phyloP scores from a whole-genome alignment of 805 yeast genomes.

The Soucietia sequanensis region DNA sequence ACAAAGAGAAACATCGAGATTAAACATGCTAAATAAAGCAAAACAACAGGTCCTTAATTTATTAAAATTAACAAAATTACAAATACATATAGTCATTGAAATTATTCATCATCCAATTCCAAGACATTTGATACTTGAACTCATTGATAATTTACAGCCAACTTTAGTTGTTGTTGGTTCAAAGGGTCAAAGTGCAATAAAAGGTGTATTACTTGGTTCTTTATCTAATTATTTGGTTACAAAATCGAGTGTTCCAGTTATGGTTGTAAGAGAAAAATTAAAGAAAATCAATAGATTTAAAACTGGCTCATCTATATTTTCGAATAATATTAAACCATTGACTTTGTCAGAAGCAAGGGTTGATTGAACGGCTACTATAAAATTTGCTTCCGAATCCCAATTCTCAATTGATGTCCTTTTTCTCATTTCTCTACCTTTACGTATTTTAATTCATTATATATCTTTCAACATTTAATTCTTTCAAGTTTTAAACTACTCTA shows the following conservation, averaged over 20 bases:
- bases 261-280: constrained; percentile 74
- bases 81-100: constrained; percentile 71
- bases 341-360: constrained; percentile 48
- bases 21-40: constrained; percentile 41
- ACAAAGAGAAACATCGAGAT: constrained; percentile 33
- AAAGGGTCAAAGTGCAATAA: constrained; percentile 67
- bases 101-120: constrained; percentile 77
- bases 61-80: constrained; percentile 64
- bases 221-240: constrained; percentile 72
- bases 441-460: too few species aligned
- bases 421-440: background rate
- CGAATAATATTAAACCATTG: constrained; percentile 55
- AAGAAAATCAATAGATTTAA: constrained; percentile 64
- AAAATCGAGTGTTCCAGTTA: constrained; percentile 70
- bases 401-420: too few species aligned
- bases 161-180: constrained; percentile 76
- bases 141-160: constrained; percentile 69
- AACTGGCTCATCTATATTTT: constrained; percentile 47
- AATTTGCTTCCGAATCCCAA: too few species aligned
- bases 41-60: constrained; percentile 47
- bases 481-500: too few species aligned
- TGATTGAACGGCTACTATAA: too few species aligned
- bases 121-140: constrained; percentile 64
- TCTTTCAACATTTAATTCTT: too few species aligned
- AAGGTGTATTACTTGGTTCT: constrained; percentile 73